Percentiles rank a stretch among this genome's conserved stretches.
Evolutionary conservation across 2,329 filamentous ascomycete genomes (phyloP).

Genomic region (Lachnellula arida): DNA sequence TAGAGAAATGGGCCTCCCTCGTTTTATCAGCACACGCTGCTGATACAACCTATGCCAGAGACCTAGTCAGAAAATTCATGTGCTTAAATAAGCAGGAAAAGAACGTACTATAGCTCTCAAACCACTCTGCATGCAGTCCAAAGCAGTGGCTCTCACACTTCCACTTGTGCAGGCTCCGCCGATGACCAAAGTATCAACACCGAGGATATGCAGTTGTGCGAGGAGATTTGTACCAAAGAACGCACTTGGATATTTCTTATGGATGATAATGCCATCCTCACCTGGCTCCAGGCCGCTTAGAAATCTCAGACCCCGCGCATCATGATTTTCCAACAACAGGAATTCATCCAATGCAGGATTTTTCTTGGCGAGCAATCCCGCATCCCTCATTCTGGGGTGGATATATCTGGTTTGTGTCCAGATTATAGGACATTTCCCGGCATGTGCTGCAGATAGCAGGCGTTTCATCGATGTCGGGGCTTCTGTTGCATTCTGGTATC

Average conservation of each 20-base stretch:
- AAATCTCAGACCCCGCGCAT: constrained; percentile 35
- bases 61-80: too few relatives aligned
- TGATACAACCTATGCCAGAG: constrained; percentile 32
- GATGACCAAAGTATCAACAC: constrained; percentile 40
- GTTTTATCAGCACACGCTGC: constrained; percentile 41
- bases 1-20: constrained; percentile 40
- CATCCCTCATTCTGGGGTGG: constrained; percentile 41
- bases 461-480: constrained; percentile 36
- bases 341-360: constrained; percentile 36
- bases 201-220: constrained; percentile 34
- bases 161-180: constrained; percentile 44
- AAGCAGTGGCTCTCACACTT: constrained; percentile 40
- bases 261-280: constrained; percentile 33
- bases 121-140: constrained; percentile 41
- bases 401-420: constrained; percentile 43
- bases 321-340: constrained; percentile 35
- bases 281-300: constrained; percentile 36
- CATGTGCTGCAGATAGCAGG: constrained; percentile 38
- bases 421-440: constrained; percentile 35
- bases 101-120: constrained; percentile 32
- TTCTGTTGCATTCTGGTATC: constrained; percentile 33
- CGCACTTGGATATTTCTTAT: constrained; percentile 40
- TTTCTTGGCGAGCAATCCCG: constrained; percentile 41
- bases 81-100: too few relatives aligned
- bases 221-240: constrained; percentile 43